A percentile compares a stretch with the other conserved stretches of the same genome.
Evolutionary conservation across 202 grass and related monocot genomes (phyloP).

Genomic region (Digitaria exilis): DNA sequence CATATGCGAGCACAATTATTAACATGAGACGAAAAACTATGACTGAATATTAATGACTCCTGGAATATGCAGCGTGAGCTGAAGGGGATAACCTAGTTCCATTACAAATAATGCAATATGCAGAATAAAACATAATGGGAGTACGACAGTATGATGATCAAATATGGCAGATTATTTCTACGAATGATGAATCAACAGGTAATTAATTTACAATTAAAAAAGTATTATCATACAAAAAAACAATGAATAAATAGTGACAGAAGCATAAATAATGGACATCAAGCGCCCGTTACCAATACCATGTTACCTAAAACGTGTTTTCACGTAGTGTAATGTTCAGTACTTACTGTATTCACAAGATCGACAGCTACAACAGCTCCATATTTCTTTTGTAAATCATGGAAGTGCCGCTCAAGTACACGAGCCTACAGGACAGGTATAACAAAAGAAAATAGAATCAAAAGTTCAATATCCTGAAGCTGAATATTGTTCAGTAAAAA

Average conservation of each 20-base stretch:
- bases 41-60: not conserved
- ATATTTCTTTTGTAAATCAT: slow-evolving; percentile 87
- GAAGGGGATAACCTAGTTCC: not conserved
- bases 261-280: too few relatives aligned
- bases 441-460: slow-evolving; percentile 20
- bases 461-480: not conserved
- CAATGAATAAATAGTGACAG: not conserved
- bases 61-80: not conserved
- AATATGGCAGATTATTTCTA: not conserved
- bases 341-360: slow-evolving; percentile 83
- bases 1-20: not conserved
- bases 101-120: not conserved
- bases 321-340: too few relatives aligned
- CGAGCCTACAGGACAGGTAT: slow-evolving; percentile 37
- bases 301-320: too few relatives aligned
- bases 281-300: too few relatives aligned
- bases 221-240: not conserved
- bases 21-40: not conserved
- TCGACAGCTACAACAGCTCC: slow-evolving; percentile 78
- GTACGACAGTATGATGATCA: not conserved
- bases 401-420: slow-evolving; percentile 69
- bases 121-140: not conserved
- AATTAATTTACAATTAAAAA: not conserved
- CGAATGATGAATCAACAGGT: not conserved
- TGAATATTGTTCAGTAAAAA: not conserved